Conservation (phyloP, 306 rosid species). For the Medicago truncatula region DNA sequence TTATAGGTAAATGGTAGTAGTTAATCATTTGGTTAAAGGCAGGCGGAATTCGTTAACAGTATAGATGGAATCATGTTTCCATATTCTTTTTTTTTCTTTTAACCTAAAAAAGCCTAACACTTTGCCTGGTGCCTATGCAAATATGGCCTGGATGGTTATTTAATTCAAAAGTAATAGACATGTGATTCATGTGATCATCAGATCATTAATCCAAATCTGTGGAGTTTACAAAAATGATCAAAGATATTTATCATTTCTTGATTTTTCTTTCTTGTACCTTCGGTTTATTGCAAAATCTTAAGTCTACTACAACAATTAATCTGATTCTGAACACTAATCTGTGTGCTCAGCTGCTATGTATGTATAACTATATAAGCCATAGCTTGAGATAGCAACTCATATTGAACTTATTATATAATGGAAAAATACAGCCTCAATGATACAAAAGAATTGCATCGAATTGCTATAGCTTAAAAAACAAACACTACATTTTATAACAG, state of each 20-base stretch:
- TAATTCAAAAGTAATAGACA: too few relatives aligned
- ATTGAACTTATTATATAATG: constrained; percentile 31
- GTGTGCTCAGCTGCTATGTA: constrained; percentile 31
- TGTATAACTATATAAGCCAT: constrained; percentile 29
- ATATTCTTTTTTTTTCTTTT: too few relatives aligned
- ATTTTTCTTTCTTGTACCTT: constrained; percentile 17
- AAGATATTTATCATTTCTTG: neutral
- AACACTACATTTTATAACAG: constrained; percentile 40
- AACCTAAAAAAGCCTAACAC: neutral
- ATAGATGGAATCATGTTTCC: too few relatives aligned
- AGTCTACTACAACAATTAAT: neutral
- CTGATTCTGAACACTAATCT: neutral
- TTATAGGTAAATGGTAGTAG: too few relatives aligned
- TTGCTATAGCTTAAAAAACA: constrained; percentile 34
- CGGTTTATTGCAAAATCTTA: constrained; percentile 16
- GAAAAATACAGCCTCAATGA: constrained; percentile 15
- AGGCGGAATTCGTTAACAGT: too few relatives aligned
- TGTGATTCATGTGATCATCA: neutral
- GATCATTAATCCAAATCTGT: constrained; percentile 18
- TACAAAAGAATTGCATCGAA: constrained; percentile 8
- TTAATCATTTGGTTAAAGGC: too few relatives aligned
- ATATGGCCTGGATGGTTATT: too few relatives aligned
- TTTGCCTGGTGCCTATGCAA: too few relatives aligned
- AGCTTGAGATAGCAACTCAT: constrained; percentile 38
- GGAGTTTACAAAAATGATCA: neutral